Evolutionary conservation across 768 basidiomycete species (phyloP), one percentile per base, ranked within the genome.

Genomic region (Lepiota subincarnata): DNA sequence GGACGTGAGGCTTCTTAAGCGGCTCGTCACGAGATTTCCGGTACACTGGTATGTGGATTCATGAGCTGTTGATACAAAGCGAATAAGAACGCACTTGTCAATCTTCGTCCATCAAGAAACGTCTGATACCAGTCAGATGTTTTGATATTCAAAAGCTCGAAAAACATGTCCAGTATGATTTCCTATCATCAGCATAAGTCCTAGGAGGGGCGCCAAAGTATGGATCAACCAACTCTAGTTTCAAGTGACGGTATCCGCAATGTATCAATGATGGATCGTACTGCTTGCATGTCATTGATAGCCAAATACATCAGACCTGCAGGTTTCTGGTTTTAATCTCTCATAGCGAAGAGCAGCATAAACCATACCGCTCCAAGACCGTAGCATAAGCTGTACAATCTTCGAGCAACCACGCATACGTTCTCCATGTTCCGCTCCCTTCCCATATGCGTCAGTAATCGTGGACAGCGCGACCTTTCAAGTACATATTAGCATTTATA

Each of bases 381-480:
- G 81, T 48, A 99, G 66, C 82, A 97, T 87, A 39, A 86, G 74
- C 50, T 86, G 83, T 34, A 96, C 83, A 49, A 95, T 82, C 59
- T 81, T 85, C 6, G 87, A 80, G 58, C 85, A 87, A 10, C 84
- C 81, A 58, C 83, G 80, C 75, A 98, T 86, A 42, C 85, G 79
- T 13, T 95, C 92, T 2, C 82, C 78, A 61, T 93, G 85, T 38
- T 87, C 86, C 8, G 81, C 66, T 0, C 87, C 86, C 60, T 90
- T 92, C 1, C 91, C 91, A 60, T 95, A 94, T 0, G 90, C 89
- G 65, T 98, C 95, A 1, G 95, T 98, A 52, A 99, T 83, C 0
- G 89, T 89, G 3, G 89, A 86, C 11, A 98, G 72, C 1, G 87
- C 90, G 62, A 94, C 84, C 92, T 94, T 49, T 1, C 53, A 19